A percentile compares a stretch with the other conserved stretches of the same genome.
Conservation (phyloP, 2,329 filamentous ascomycete genomes). For the Colletotrichum agaves region DNA sequence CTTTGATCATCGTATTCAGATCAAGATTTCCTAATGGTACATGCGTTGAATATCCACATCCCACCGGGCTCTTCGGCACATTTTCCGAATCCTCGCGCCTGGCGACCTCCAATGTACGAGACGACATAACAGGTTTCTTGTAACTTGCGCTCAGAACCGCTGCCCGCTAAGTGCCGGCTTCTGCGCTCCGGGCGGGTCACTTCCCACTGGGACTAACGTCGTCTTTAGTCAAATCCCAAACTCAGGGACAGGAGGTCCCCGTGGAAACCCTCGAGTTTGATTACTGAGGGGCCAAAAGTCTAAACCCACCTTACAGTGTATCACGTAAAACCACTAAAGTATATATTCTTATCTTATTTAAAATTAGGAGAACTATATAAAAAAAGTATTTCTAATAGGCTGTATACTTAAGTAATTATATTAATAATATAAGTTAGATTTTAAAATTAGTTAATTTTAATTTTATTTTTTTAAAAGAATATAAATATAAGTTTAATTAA, state of each 20-base stretch:
- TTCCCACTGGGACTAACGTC: slow-evolving; percentile 27
- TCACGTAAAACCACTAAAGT: no score
- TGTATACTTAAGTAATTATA: no score
- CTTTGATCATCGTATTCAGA: not conserved
- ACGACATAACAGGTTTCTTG: slow-evolving; percentile 24
- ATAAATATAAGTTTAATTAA: no score
- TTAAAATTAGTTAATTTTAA: no score
- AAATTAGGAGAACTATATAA: no score
- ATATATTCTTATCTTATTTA: no score
- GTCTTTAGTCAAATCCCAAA: slow-evolving; percentile 20
- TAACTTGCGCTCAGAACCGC: slow-evolving; percentile 28
- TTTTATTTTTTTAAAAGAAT: no score
- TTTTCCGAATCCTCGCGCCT: slow-evolving; percentile 24
- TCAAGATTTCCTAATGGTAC: not conserved
- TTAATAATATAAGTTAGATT: no score
- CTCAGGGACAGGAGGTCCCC: slow-evolving; percentile 6
- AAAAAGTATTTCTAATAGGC: no score
- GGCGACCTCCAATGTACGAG: slow-evolving; percentile 7
- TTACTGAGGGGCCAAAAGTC: no score
- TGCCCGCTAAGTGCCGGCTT: slow-evolving; percentile 31
- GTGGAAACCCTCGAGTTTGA: slow-evolving; percentile 26
- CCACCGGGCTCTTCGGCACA: slow-evolving; percentile 26
- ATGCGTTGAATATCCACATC: not conserved
- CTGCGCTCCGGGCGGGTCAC: slow-evolving; percentile 33
- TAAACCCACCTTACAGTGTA: no score